These are phyloP conservation scores for Cyberlindnera meyerae DNA, from an alignment of 805 yeast genomes.

Conservation along the genomic window DNA sequence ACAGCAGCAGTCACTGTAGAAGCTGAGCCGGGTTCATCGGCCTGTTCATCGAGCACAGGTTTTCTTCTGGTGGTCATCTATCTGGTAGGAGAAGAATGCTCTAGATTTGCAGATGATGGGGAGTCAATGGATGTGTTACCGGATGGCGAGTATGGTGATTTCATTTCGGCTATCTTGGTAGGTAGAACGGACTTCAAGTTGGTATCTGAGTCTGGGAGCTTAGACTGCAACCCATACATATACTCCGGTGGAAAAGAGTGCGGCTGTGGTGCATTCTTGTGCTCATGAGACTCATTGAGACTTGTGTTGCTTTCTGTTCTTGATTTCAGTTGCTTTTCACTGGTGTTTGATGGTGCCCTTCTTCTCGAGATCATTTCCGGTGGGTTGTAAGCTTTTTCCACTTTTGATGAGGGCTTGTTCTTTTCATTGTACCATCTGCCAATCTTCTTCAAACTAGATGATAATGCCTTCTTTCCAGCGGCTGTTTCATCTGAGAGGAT, in stretches of 20 bases:
- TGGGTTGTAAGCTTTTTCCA: conserved; percentile 25
- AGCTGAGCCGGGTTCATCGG: conserved; percentile 1
- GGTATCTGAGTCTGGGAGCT: conserved; percentile 12
- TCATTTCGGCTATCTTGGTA: conserved; percentile 22
- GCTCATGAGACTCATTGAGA: neutral
- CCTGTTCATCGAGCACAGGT: conserved; percentile 17
- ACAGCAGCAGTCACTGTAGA: neutral
- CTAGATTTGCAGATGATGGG: no score
- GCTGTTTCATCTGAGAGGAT: conserved; percentile 24
- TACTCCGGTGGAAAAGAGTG: conserved; percentile 26
- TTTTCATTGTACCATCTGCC: conserved; percentile 67
- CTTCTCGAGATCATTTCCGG: conserved; percentile 71
- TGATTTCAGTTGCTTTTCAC: conserved; percentile 2
- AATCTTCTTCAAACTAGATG: conserved; percentile 49
- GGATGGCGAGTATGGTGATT: conserved; percentile 17
- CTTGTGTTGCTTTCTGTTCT: conserved; percentile 2
- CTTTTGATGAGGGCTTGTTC: conserved; percentile 22
- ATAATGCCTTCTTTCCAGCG: conserved; percentile 33
- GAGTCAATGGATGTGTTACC: no score
- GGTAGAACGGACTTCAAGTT: conserved; percentile 18
- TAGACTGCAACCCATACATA: conserved; percentile 17
- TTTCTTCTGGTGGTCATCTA: conserved; percentile 20
- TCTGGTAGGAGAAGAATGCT: no score
- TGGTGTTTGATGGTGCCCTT: conserved; percentile 25
- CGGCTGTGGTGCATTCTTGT: conserved; percentile 24